Evolutionary conservation across 129 eudicot species (phyloP).

Genomic region (Apium graveolens): DNA sequence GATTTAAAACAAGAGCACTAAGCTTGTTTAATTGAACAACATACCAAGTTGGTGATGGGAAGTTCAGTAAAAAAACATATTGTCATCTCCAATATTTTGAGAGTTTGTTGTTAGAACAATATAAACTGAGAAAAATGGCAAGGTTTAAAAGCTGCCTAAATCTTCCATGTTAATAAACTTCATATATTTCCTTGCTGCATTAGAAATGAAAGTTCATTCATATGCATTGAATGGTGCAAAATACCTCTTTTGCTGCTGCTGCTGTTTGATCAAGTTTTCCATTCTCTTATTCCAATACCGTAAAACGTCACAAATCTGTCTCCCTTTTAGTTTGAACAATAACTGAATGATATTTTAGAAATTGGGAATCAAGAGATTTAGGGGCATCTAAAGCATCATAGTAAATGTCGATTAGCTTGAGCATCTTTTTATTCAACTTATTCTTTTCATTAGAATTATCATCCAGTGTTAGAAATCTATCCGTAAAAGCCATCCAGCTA

Average conservation of each 20-base stretch:
- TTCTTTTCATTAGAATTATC: conserved; percentile 31
- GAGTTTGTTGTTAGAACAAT: neutral
- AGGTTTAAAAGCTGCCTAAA: neutral
- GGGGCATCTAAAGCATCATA: conserved; percentile 95
- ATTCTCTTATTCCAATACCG: conserved; percentile 9
- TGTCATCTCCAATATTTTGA: neutral
- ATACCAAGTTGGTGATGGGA: neutral
- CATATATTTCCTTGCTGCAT: neutral
- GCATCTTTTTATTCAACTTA: conserved; percentile 25
- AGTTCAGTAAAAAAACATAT: neutral
- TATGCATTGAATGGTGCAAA: neutral
- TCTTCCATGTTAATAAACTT: neutral
- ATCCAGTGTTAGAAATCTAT: conserved; percentile 37
- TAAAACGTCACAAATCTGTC: too few species aligned
- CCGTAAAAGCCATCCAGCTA: conserved; percentile 58
- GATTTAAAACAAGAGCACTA: neutral
- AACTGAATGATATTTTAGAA: too few species aligned
- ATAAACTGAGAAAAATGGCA: neutral
- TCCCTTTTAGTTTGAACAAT: too few species aligned
- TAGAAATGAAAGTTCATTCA: neutral
- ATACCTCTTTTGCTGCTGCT: conserved; percentile 35
- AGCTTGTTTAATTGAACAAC: neutral
- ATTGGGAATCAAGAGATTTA: too few species aligned
- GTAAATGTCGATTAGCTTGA: conserved; percentile 49
- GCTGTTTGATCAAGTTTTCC: conserved; percentile 28